Evolutionary conservation across 164 flowering plant genomes (phyloP), one percentile per base, ranked within the genome.

Genomic region (Pachysandra terminalis): DNA sequence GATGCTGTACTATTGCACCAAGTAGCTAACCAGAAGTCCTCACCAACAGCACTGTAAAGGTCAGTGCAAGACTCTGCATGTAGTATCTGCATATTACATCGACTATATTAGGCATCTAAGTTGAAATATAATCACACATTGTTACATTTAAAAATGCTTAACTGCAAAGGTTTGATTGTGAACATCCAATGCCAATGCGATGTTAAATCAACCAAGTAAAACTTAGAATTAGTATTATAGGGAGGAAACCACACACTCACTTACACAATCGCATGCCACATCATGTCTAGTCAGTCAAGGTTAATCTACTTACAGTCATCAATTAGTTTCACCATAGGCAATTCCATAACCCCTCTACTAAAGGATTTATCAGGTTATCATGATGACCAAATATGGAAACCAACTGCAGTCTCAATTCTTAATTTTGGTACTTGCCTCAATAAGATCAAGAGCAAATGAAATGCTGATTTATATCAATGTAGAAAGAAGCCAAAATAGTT

Each of bases 11-110:
- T 95, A 76, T 82, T 79, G 78, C 97, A 95, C 84, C 88, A 81
- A 63, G 97, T 95, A 67, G 97, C 81, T 80, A 90, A 65, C 97
- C 97, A 95, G 85, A 90, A 95, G 70, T 90, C 94, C 77, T 90
- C 88, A 69, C 97, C 97, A 72, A 92, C 83, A 59, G 71, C 65
- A 64, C 69, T 78, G 80, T 89, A 79, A 51, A 95, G 91, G 75
- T 90, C 99, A 76, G 81, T 79, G 72, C 93, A 87, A 63, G 90
- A 82, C 60, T 85, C 84, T 64, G 95, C 91, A 61, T 75, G 69
- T 80, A 78, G 63, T 65, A 95, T 75, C 99, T 95, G 86, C 67
- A 78, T 19, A 19, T 64, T 13, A 48, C n/a, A 63, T 32, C 59
- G 5, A n/a, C 22, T 8, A 61, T 7, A 23, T 67, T 68, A 64